Percentiles rank a stretch among this genome's conserved stretches.
Evolutionary conservation across 345 rosid genomes (phyloP).

Genomic region (Acer negundo): DNA sequence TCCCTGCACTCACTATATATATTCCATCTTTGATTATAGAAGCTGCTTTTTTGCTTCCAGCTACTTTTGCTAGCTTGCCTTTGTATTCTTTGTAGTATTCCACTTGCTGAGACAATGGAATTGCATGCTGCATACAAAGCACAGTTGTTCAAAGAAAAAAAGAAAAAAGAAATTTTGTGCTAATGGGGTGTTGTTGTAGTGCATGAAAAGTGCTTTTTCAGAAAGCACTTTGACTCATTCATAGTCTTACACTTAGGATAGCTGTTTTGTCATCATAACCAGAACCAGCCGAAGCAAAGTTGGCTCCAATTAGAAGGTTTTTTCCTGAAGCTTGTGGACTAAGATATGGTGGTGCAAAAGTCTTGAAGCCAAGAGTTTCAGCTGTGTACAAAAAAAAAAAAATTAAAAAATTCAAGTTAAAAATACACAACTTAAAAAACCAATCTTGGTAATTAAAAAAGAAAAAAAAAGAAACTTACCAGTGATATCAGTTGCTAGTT

Average conservation of each 20-base stretch:
- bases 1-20: constrained; percentile 76
- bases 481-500: constrained; percentile 83
- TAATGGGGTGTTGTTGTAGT: background rate
- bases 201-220: background rate
- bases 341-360: constrained; percentile 76
- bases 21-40: constrained; percentile 63
- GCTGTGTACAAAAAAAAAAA: constrained; percentile 44
- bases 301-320: constrained; percentile 90
- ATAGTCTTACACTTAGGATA: constrained; percentile 40
- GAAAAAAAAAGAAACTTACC: constrained; percentile 33
- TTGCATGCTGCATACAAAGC: constrained; percentile 63
- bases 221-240: background rate
- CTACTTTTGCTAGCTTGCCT: constrained; percentile 59
- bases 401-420: background rate
- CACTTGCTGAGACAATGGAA: constrained; percentile 70
- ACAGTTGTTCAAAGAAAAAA: background rate
- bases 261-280: constrained; percentile 88
- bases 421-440: background rate
- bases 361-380: constrained; percentile 80
- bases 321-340: constrained; percentile 89
- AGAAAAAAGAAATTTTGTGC: too few species aligned
- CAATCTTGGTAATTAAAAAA: background rate
- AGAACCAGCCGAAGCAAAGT: constrained; percentile 93
- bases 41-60: constrained; percentile 59
- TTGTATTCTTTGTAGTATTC: constrained; percentile 82